Evolutionary conservation across 306 rosid species (phyloP).

Genomic region (Quercus agrifolia): DNA sequence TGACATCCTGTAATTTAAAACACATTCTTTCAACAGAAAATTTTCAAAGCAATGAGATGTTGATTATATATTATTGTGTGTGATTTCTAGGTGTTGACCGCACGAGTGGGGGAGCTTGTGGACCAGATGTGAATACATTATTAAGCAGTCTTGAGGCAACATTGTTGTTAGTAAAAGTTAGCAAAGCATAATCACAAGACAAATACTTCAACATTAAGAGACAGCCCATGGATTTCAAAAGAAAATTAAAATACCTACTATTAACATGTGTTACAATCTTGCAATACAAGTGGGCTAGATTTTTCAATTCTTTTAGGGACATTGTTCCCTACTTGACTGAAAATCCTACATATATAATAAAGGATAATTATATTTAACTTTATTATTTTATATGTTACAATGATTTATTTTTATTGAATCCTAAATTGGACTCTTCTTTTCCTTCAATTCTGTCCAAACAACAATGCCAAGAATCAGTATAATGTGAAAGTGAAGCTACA

Average conservation of each 20-base stretch:
- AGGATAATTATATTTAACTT: not conserved
- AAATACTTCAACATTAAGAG: slow-evolving; percentile 17
- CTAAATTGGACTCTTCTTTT: not conserved
- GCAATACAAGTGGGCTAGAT: not conserved
- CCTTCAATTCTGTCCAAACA: not conserved
- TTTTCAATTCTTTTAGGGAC: slow-evolving; percentile 21
- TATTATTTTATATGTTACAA: not conserved
- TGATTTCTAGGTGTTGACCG: slow-evolving; percentile 55
- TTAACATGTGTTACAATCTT: not conserved
- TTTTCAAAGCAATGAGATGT: slow-evolving; percentile 30
- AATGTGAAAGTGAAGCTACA: not conserved
- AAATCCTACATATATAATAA: slow-evolving; percentile 15
- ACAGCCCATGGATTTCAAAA: slow-evolving; percentile 28
- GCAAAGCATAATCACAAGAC: slow-evolving; percentile 26
- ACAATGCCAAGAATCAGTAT: not conserved
- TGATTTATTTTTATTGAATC: not conserved
- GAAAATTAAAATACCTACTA: not conserved
- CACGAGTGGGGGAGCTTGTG: slow-evolving; percentile 52
- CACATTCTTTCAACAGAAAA: slow-evolving; percentile 32
- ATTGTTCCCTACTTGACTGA: slow-evolving; percentile 19
- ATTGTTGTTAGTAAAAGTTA: slow-evolving; percentile 36
- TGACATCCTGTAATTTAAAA: slow-evolving; percentile 53
- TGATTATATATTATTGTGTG: not conserved
- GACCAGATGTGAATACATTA: slow-evolving; percentile 23
- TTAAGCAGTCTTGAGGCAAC: not conserved